A percentile compares a stretch with the other conserved stretches of the same genome.
These are phyloP conservation scores for Phytophthora cryptogea DNA, from an alignment of 352 stramenopile species.

Conservation along the genomic window DNA sequence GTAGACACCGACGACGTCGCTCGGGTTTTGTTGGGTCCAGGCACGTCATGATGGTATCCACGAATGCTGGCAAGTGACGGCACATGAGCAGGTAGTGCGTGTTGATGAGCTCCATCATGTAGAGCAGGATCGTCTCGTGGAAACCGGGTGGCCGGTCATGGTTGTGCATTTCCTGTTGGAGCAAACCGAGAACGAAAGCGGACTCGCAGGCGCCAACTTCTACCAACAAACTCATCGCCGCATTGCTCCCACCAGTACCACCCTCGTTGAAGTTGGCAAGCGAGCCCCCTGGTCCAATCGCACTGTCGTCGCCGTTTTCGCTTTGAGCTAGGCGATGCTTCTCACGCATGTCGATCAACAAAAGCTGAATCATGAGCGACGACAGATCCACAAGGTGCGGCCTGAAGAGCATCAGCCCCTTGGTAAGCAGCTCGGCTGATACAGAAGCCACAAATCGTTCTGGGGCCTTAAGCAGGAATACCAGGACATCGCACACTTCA, in stretches of 20 bases:
- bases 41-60: slow-evolving; percentile 88
- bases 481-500: slow-evolving; percentile 83
- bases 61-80: slow-evolving; percentile 75
- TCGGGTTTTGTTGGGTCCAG: slow-evolving; percentile 87
- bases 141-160: slow-evolving; percentile 68
- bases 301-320: slow-evolving; percentile 18
- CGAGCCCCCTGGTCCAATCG: slow-evolving; percentile 38
- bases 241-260: slow-evolving; percentile 66
- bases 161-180: slow-evolving; percentile 87
- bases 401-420: slow-evolving; percentile 84
- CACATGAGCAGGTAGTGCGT: slow-evolving; percentile 86
- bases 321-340: slow-evolving; percentile 52
- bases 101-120: slow-evolving; percentile 83
- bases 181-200: slow-evolving; percentile 71
- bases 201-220: slow-evolving; percentile 80
- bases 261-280: slow-evolving; percentile 33
- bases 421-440: slow-evolving; percentile 76
- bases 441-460: slow-evolving; percentile 67
- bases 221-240: slow-evolving; percentile 75
- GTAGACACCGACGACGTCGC: slow-evolving; percentile 72
- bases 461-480: slow-evolving; percentile 61
- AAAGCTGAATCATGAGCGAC: slow-evolving; percentile 70
- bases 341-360: slow-evolving; percentile 77
- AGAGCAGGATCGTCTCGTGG: slow-evolving; percentile 76
- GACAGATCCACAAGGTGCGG: slow-evolving; percentile 82